Evolutionary conservation across 805 yeast genomes (phyloP).

Genomic region (Candida railenensis): DNA sequence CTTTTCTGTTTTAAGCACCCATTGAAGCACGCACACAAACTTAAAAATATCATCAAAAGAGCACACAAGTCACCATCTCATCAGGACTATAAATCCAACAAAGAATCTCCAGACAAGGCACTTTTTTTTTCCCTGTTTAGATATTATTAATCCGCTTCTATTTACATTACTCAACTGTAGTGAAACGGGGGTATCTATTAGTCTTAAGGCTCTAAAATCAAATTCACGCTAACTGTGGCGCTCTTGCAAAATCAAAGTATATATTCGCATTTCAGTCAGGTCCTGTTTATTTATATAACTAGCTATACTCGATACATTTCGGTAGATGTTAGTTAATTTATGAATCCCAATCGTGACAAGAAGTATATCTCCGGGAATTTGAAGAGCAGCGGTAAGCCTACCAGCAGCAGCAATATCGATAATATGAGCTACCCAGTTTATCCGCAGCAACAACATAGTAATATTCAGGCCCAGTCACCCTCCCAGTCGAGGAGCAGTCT

Average conservation of each 20-base stretch:
- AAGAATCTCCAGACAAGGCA: no score
- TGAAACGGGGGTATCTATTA: not conserved
- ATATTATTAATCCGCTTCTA: not conserved
- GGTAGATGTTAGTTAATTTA: not conserved
- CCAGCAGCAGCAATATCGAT: not conserved
- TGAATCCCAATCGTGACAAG: not conserved
- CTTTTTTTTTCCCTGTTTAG: no score
- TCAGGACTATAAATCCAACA: no score
- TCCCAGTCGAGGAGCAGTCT: not conserved
- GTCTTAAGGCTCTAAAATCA: not conserved
- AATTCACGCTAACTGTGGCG: not conserved
- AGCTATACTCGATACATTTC: not conserved
- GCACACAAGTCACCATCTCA: no score
- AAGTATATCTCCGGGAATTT: not conserved
- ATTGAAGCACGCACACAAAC: no score
- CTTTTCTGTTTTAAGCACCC: no score
- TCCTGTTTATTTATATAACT: not conserved
- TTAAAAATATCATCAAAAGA: no score
- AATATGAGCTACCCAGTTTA: conserved; percentile 1
- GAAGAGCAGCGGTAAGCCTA: not conserved
- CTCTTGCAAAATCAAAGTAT: not conserved
- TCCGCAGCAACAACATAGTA: not conserved
- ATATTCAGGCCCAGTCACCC: not conserved
- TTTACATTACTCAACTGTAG: not conserved
- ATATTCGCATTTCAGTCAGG: not conserved